Base-by-base conservation (phyloP, 495 filamentous ascomycete genomes). In the Elasticomyces elasticus region DNA sequence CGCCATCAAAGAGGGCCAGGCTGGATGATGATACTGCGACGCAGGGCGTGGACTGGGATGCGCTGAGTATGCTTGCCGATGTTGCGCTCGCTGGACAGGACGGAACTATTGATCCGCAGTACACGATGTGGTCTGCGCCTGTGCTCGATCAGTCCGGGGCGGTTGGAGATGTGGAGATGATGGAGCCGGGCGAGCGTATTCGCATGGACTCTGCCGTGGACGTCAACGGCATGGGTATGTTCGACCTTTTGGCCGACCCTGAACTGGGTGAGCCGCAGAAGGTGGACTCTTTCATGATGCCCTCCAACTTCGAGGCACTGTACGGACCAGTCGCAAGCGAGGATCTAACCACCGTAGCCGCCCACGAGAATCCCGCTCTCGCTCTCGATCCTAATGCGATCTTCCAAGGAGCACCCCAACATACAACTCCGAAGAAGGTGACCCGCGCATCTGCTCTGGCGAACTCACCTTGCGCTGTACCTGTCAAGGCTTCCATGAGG, bases 391-490 rank as follows among this genome's bases (percentile, higher is more conserved):
- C 27, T 1, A 52, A 47, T 17, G 43, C 30, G 15, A 20, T 7
- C 17, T 44, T 41, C 19, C 22, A 40, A 19, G 44, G 52, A 2
- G 22, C 42, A 33, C 7, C 30, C 9, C 57, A 52, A 31, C 45
- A 49, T 3, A 1, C 5, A 17, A 56, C 53, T 5, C 53, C 58
- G 2, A 7, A 28, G 30, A 51, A 51, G 19, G 46, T 25, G 10
- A 52, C 46, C 6, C 43, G 30, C 13, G 58, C 54, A 15, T 52
- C 54, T 4, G 26, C 58, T 1, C 45, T 61, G 6, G 49, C 54
- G 0, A 44, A 54, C 54, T 57, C 54, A 25, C 58, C 58, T 3
- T 54, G 49, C 15, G 11, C 15, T 1, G 35, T 49, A 6, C 49
- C 48, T 15, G 49, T 61, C 24, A 60, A 60, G 38, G 17, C 23